Evolutionary conservation across 805 yeast species (phyloP).

Genomic region (Yamadazyma olivae): DNA sequence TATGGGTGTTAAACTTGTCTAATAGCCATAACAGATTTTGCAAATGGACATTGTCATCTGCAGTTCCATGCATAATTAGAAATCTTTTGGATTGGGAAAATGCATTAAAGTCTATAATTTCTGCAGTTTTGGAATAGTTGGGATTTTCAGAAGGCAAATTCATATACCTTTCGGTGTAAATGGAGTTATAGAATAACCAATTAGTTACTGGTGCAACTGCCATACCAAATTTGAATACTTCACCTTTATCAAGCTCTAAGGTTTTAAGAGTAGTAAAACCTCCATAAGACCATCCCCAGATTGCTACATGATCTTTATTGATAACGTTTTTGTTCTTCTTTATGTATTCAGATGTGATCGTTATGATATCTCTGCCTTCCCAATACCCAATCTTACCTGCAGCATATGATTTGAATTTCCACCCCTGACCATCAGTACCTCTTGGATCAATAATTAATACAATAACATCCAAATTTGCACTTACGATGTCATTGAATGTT

Average conservation of each 20-base stretch:
- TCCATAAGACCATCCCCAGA: constrained; percentile 92
- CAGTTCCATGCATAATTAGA: constrained; percentile 76
- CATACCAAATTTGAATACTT: constrained; percentile 67
- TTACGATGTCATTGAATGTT: constrained; percentile 58
- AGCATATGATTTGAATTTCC: constrained; percentile 61
- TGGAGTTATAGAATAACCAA: constrained; percentile 72
- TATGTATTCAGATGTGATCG: constrained; percentile 50
- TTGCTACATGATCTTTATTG: constrained; percentile 56
- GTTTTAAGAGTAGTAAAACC: constrained; percentile 77
- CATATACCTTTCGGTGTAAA: constrained; percentile 80
- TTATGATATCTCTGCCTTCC: constrained; percentile 70
- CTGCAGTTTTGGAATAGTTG: constrained; percentile 45
- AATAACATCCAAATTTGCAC: constrained; percentile 56
- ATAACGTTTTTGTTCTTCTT: constrained; percentile 40
- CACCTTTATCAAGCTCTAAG: constrained; percentile 61
- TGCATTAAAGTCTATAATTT: constrained; percentile 40
- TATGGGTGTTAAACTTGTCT: constrained; percentile 64
- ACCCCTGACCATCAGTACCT: constrained; percentile 79
- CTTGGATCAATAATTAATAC: constrained; percentile 73
- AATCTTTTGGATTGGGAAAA: constrained; percentile 55
- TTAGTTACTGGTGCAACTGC: constrained; percentile 85
- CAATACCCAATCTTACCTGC: constrained; percentile 60
- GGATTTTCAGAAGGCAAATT: constrained; percentile 48
- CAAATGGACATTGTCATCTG: constrained; percentile 80
- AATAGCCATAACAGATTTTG: constrained; percentile 64